Evolutionary conservation across 805 yeast species (phyloP).

Genomic region (Lipomyces anomalus): DNA sequence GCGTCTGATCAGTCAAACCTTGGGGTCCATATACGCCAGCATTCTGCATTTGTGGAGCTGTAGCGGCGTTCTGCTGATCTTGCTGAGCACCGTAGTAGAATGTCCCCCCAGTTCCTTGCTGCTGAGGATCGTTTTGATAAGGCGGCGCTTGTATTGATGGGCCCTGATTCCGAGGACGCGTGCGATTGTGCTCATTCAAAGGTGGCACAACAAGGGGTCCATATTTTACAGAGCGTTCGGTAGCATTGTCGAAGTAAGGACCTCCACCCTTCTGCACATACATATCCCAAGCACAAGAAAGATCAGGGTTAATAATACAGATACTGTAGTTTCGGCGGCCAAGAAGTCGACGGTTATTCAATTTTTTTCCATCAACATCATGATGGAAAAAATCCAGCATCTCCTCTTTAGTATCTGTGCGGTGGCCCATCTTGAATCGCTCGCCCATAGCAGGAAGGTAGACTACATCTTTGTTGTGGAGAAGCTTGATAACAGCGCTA

Average conservation of each 20-base stretch:
- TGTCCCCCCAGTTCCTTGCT: constrained; percentile 1
- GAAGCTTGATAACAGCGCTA: constrained; percentile 67
- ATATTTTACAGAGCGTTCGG: constrained; percentile 15
- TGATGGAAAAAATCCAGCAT: constrained; percentile 22
- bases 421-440: background rate
- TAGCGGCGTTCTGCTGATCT: constrained; percentile 3
- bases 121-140: background rate
- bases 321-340: constrained; percentile 21
- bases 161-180: background rate
- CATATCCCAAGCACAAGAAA: constrained; percentile 18
- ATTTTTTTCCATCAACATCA: constrained; percentile 23
- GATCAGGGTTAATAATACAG: constrained; percentile 7
- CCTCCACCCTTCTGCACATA: constrained; percentile 18
- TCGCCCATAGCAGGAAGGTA: constrained; percentile 17
- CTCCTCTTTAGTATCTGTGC: constrained; percentile 21
- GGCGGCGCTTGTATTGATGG: background rate
- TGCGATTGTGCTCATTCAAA: background rate
- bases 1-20: constrained; percentile 9
- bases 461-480: constrained; percentile 70
- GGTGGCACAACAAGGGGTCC: constrained; percentile 21
- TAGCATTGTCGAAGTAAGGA: background rate
- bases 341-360: constrained; percentile 11
- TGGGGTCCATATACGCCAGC: constrained; percentile 9
- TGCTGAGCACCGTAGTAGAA: background rate
- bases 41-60: background rate